These are phyloP conservation scores for Rutstroemia sp. DNA, from an alignment of 2,329 filamentous ascomycete species.

Conservation along the genomic window DNA sequence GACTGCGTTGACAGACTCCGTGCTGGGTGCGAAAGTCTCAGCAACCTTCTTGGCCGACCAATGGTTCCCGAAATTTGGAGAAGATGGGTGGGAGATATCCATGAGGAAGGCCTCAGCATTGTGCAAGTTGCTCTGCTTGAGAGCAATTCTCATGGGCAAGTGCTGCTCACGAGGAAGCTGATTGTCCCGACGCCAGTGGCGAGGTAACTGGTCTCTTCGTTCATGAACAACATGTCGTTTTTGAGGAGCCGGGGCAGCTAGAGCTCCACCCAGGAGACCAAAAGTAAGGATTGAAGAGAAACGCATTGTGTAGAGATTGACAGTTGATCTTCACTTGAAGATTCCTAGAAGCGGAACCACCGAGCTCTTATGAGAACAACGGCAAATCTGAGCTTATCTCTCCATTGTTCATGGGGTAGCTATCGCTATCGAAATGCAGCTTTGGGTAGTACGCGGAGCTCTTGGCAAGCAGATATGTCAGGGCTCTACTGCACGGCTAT, in stretches of 20 bases:
- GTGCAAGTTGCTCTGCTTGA: slow-evolving; percentile 39
- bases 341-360: not conserved
- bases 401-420: not conserved
- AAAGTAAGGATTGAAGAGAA: slow-evolving; percentile 4
- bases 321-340: not conserved
- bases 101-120: slow-evolving; percentile 36
- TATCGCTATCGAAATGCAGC: not conserved
- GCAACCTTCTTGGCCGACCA: slow-evolving; percentile 9
- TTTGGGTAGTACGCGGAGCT: not conserved
- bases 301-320: slow-evolving; percentile 4
- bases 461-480: not conserved
- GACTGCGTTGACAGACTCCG: slow-evolving; percentile 35
- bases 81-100: slow-evolving; percentile 31
- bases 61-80: slow-evolving; percentile 16
- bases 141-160: slow-evolving; percentile 31
- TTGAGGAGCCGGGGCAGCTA: slow-evolving; percentile 7
- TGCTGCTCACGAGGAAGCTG: slow-evolving; percentile 7
- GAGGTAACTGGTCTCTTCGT: slow-evolving; percentile 7
- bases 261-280: slow-evolving; percentile 6
- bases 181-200: slow-evolving; percentile 9
- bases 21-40: slow-evolving; percentile 35
- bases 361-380: slow-evolving; percentile 2
- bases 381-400: slow-evolving; percentile 2
- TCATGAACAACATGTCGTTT: slow-evolving; percentile 13
- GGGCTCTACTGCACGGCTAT: not conserved